Percentiles rank a stretch among this genome's conserved stretches.
Evolutionary conservation across 345 rosid species (phyloP).

Genomic region (Eucalyptus curtisii): DNA sequence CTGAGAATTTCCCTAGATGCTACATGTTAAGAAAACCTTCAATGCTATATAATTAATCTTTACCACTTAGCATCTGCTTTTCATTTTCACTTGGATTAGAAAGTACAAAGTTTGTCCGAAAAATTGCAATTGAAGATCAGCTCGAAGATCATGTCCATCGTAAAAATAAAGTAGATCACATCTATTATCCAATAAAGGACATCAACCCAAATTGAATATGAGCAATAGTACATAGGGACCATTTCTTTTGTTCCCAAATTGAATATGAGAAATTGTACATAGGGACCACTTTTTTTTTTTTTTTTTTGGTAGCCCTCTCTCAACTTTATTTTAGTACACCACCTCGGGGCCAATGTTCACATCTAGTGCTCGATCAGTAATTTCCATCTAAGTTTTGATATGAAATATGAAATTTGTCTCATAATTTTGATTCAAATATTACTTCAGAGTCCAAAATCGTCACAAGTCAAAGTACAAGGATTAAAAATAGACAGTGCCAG

Average conservation of each 20-base stretch:
- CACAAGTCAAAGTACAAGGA: not conserved
- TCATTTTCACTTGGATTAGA: not conserved
- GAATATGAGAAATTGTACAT: not conserved
- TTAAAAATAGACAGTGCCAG: not conserved
- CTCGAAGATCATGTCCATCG: not conserved
- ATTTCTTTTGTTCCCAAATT: not conserved
- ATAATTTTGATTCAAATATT: not conserved
- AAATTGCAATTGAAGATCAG: not conserved
- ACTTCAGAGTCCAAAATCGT: not conserved
- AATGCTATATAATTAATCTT: not conserved
- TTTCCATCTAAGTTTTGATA: not conserved
- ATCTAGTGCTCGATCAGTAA: not conserved
- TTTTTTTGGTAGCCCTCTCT: not conserved
- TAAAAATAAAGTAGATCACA: not conserved
- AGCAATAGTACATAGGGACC: not conserved
- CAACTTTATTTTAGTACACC: not conserved
- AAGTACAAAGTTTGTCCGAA: not conserved
- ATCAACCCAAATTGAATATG: not conserved
- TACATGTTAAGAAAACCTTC: not conserved
- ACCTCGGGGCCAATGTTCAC: not conserved
- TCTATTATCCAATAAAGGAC: not conserved
- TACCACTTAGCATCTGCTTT: not conserved
- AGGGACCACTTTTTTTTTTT: not conserved
- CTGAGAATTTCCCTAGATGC: not conserved
- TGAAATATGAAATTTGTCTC: rapidly evolving